Evolutionary conservation across 108 stramenopile species (phyloP), one percentile per base, ranked within the genome.

Genomic region (Epithemia pelagica): DNA sequence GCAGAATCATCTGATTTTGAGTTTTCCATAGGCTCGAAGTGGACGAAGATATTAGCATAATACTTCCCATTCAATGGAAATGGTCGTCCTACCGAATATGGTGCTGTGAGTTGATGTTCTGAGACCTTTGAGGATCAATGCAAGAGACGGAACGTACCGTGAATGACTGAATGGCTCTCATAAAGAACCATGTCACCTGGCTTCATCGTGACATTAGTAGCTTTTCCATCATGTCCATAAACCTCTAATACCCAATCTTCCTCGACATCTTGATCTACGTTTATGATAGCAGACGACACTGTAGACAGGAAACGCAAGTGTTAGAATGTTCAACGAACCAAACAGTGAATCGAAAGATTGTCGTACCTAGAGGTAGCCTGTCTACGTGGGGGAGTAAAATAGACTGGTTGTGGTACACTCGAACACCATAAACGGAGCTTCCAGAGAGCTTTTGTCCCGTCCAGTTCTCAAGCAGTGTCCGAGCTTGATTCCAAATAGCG

Each of bases 241-340:
- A 97, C 90, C 78, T 95, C 94, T 67, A 97, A 64, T 1, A 89
- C 91, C 96, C 96, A 90, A 62, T 88, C 81, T 65, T 97, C 94
- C 37, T 94, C 91, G 28, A 92, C 86, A 73, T 95, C 94, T 78
- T 96, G 93, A 32, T 65, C 91, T 18, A 94, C 85, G 70, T 92
- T 95, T 29, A 95, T 28, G 89, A 75, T 75, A n/a, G 69, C 74
- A 18, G 74, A 75, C 22, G 31, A 58, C 0, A 96, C 95, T 46
- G 37, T 5, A 46, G 15, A 46, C n/a, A n/a, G n/a, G n/a, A n/a
- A n/a, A n/a, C n/a, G n/a, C n/a, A n/a, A n/a, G n/a, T n/a, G n/a
- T n/a, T n/a, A n/a, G n/a, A n/a, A n/a, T n/a, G n/a, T n/a, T n/a
- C n/a, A n/a, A n/a, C n/a, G n/a, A n/a, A n/a, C n/a, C n/a, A n/a